These are phyloP conservation scores for Yamadazyma conglobata DNA, from an alignment of 1,139 yeast genomes.

Conservation along the genomic window DNA sequence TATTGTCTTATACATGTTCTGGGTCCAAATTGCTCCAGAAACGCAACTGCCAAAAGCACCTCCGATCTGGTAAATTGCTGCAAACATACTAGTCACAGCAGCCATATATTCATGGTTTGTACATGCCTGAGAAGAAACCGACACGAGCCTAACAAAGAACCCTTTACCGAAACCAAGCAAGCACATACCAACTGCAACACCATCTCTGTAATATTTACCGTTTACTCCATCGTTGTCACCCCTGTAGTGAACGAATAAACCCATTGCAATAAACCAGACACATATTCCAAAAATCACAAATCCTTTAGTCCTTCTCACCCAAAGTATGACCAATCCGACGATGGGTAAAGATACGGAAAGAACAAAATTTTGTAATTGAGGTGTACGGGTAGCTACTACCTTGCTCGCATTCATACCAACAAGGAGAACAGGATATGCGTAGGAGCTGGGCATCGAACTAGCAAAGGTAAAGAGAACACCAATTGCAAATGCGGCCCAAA, in stretches of 20 bases:
- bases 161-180: slow-evolving; percentile 73
- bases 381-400: slow-evolving; percentile 65
- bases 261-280: slow-evolving; percentile 56
- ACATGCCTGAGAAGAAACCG: slow-evolving; percentile 61
- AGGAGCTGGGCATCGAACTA: slow-evolving; percentile 69
- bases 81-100: slow-evolving; percentile 53
- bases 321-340: slow-evolving; percentile 52
- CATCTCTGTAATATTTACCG: slow-evolving; percentile 35
- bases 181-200: slow-evolving; percentile 65
- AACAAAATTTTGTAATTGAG: slow-evolving; percentile 61
- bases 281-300: slow-evolving; percentile 57
- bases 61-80: slow-evolving; percentile 57
- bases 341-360: slow-evolving; percentile 60
- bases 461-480: slow-evolving; percentile 54
- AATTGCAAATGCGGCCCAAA: slow-evolving; percentile 47
- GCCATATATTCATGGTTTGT: slow-evolving; percentile 66
- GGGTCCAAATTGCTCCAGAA: slow-evolving; percentile 67
- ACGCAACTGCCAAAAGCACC: slow-evolving; percentile 53
- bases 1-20: slow-evolving; percentile 16
- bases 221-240: slow-evolving; percentile 38
- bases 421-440: slow-evolving; percentile 57
- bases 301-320: slow-evolving; percentile 52
- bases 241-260: slow-evolving; percentile 54
- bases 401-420: slow-evolving; percentile 59
- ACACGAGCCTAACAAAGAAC: slow-evolving; percentile 64